A percentile compares a stretch with the other conserved stretches of the same genome.
Conservation (phyloP, 2,329 filamentous ascomycete species). For the Fusarium aywerte region DNA sequence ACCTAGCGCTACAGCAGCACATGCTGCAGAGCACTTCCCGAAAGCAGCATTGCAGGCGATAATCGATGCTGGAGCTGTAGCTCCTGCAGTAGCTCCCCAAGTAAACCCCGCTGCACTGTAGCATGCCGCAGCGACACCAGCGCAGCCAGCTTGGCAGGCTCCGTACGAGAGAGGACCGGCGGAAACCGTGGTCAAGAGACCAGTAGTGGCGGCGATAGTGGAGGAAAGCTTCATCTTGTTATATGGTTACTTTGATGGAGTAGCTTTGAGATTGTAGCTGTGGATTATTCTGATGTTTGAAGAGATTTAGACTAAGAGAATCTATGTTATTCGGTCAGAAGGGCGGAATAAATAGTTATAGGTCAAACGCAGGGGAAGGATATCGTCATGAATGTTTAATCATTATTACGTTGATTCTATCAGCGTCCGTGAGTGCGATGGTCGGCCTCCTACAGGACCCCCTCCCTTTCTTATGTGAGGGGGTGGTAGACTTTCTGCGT, state of each 20-base stretch:
- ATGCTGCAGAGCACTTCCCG: slow-evolving; percentile 3
- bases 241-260: neutral
- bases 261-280: neutral
- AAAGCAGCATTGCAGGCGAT: slow-evolving; percentile 6
- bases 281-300: neutral
- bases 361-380: neutral
- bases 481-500: too few species aligned
- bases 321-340: neutral
- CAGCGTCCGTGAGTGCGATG: neutral
- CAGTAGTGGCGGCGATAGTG: neutral
- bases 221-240: neutral
- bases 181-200: neutral
- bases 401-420: too few species aligned
- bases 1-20: neutral
- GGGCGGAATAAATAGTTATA: neutral
- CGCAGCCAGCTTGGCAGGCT: slow-evolving; percentile 1
- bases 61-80: slow-evolving; percentile 1
- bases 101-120: slow-evolving; percentile 1
- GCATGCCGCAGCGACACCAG: slow-evolving; percentile 1
- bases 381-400: neutral
- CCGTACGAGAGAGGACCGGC: neutral
- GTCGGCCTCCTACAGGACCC: neutral
- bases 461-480: too few species aligned
- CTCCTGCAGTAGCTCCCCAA: slow-evolving; percentile 3
- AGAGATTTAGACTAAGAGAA: neutral